Percentiles rank a stretch among this genome's conserved stretches.
These are phyloP conservation scores for Ajuga chamaepitys DNA, from an alignment of 257 asterid species.

Conservation along the genomic window DNA sequence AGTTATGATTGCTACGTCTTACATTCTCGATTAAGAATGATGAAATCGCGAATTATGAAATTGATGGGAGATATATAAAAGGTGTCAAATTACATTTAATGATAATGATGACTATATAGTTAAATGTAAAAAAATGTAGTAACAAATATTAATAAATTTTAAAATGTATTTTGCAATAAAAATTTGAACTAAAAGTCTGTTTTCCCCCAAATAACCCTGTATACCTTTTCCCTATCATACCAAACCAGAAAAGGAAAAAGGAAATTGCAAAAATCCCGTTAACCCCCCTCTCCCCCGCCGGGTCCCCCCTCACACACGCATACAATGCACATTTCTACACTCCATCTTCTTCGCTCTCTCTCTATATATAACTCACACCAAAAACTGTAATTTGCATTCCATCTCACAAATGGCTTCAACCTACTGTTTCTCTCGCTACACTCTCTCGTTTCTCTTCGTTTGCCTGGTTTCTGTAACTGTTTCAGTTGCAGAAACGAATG, in stretches of 20 bases:
- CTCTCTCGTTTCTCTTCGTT: background rate
- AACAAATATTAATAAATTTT: too few species aligned
- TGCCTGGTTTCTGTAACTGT: conserved; percentile 5
- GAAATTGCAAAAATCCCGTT: background rate
- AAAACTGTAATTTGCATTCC: conserved; percentile 5
- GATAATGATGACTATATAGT: too few species aligned
- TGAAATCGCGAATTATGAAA: too few species aligned
- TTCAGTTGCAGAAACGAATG: conserved; percentile 12
- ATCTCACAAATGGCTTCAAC: conserved; percentile 19
- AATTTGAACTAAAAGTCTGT: background rate
- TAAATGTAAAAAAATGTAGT: too few species aligned
- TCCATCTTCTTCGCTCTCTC: background rate
- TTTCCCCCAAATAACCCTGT: too few species aligned
- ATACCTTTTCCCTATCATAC: too few species aligned
- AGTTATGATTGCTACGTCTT: too few species aligned
- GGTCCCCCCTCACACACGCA: background rate
- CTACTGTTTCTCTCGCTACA: background rate
- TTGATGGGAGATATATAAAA: too few species aligned
- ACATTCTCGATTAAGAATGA: too few species aligned
- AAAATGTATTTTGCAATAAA: background rate
- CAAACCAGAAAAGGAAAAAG: background rate
- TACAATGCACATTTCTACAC: conserved; percentile 20
- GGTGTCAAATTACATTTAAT: too few species aligned
- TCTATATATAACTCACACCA: conserved; percentile 6
- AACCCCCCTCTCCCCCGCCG: background rate